Conservation (phyloP, 805 yeast species). For the Huiozyma sinensis region DNA sequence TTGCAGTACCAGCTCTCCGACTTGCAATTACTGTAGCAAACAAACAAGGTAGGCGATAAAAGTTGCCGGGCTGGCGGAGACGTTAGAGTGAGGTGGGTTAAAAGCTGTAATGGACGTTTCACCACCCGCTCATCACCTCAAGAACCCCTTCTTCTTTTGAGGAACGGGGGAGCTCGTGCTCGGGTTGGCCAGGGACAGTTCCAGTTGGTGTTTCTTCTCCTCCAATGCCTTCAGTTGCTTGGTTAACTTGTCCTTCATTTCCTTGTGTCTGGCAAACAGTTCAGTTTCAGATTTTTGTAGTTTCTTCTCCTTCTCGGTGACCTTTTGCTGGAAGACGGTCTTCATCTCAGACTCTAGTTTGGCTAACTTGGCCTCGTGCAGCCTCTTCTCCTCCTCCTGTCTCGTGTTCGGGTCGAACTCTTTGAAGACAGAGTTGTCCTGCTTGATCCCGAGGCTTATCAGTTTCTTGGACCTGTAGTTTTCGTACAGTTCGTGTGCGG, state of each 20-base stretch:
- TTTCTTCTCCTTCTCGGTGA: slow-evolving; percentile 92
- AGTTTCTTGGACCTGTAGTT: slow-evolving; percentile 81
- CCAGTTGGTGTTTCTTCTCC: slow-evolving; percentile 78
- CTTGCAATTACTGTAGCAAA: no score
- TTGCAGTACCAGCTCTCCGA: no score
- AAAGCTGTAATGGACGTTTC: no score
- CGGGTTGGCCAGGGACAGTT: slow-evolving; percentile 29
- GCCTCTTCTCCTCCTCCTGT: slow-evolving; percentile 86
- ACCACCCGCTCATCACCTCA: slow-evolving; percentile 19
- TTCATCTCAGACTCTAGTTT: slow-evolving; percentile 96
- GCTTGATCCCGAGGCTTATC: slow-evolving; percentile 72
- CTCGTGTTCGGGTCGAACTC: slow-evolving; percentile 88
- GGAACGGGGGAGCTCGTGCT: slow-evolving; percentile 38
- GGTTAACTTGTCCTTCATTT: slow-evolving; percentile 88
- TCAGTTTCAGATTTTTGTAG: slow-evolving; percentile 95
- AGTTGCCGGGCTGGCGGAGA: no score
- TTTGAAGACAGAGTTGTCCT: slow-evolving; percentile 85
- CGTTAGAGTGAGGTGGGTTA: no score
- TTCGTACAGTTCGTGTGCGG: slow-evolving; percentile 70
- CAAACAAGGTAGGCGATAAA: no score
- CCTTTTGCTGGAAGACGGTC: slow-evolving; percentile 91
- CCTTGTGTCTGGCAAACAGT: slow-evolving; percentile 88
- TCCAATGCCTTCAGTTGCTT: slow-evolving; percentile 84
- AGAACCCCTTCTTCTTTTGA: slow-evolving; percentile 70
- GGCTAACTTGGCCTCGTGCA: slow-evolving; percentile 88